These are phyloP conservation scores for Xylaria cubensis DNA, from an alignment of 495 filamentous ascomycete species.

Conservation along the genomic window DNA sequence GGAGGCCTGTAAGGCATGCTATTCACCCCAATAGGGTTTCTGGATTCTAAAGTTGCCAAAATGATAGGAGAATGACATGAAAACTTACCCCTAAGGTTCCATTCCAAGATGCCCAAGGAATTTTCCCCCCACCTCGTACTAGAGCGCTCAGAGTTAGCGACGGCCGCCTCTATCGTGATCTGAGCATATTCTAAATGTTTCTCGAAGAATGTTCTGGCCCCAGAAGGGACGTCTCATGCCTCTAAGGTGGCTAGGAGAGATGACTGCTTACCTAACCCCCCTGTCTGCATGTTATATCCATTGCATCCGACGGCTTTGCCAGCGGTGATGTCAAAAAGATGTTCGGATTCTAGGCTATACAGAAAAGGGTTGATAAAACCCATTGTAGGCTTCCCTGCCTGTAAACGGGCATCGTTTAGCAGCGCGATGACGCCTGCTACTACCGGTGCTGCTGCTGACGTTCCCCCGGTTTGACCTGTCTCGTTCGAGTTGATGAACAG, in stretches of 20 bases:
- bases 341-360: conserved; percentile 56
- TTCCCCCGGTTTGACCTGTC: conserved; percentile 58
- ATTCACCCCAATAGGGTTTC: background rate
- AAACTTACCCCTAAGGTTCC: conserved; percentile 27
- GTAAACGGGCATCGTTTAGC: conserved; percentile 68
- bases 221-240: background rate
- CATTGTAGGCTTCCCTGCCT: conserved; percentile 56
- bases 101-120: conserved; percentile 35
- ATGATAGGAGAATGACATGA: background rate
- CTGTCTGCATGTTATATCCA: conserved; percentile 35
- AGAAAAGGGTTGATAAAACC: conserved; percentile 77
- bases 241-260: background rate
- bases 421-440: conserved; percentile 66
- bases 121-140: conserved; percentile 28
- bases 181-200: no score
- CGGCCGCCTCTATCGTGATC: background rate
- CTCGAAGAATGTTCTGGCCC: background rate
- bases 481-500: conserved; percentile 17
- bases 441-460: conserved; percentile 64
- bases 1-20: background rate
- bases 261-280: background rate
- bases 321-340: conserved; percentile 62
- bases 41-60: background rate
- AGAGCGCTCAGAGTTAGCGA: background rate
- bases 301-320: conserved; percentile 63